Evolutionary conservation across 1,284 basidiomycete species (phyloP).

Genomic region (Bjerkandera adusta): DNA sequence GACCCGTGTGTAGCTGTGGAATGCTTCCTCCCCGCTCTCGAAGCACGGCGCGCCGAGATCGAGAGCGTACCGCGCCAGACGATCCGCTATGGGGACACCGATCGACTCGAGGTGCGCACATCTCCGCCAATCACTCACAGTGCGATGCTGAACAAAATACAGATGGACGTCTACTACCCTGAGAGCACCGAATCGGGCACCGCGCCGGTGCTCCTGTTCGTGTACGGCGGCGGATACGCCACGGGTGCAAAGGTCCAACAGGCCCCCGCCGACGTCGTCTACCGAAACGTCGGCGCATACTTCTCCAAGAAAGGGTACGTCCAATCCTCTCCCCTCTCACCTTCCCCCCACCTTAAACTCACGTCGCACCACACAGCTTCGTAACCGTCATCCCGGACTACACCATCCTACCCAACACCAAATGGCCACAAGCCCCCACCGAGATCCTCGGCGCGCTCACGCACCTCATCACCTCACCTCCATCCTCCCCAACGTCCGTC

Average conservation of each 20-base stretch:
- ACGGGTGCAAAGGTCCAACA: constrained; percentile 37
- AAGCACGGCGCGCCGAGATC: constrained; percentile 39
- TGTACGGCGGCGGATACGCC: neutral
- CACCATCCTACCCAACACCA: constrained; percentile 51
- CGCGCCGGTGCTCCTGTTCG: constrained; percentile 16
- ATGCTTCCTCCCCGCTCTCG: constrained; percentile 43
- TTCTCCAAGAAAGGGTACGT: constrained; percentile 48
- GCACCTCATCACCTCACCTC: constrained; percentile 27
- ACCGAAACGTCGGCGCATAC: constrained; percentile 54
- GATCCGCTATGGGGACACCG: constrained; percentile 51
- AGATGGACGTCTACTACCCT: constrained; percentile 62
- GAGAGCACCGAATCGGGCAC: constrained; percentile 25
- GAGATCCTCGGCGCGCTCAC: constrained; percentile 57
- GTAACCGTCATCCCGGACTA: constrained; percentile 64
- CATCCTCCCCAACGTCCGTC: constrained; percentile 24
- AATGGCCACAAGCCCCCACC: constrained; percentile 48
- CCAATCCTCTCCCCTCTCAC: neutral
- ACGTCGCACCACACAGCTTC: constrained; percentile 31
- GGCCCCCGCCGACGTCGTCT: constrained; percentile 46
- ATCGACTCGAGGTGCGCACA: constrained; percentile 52
- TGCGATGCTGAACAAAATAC: neutral
- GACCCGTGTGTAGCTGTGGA: too few relatives aligned
- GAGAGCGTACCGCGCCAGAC: constrained; percentile 42
- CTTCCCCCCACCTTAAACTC: neutral
- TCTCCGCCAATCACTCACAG: neutral